phyloP scores from a whole-genome alignment of 257 asterid genomes.

The Mentha longifolia region DNA sequence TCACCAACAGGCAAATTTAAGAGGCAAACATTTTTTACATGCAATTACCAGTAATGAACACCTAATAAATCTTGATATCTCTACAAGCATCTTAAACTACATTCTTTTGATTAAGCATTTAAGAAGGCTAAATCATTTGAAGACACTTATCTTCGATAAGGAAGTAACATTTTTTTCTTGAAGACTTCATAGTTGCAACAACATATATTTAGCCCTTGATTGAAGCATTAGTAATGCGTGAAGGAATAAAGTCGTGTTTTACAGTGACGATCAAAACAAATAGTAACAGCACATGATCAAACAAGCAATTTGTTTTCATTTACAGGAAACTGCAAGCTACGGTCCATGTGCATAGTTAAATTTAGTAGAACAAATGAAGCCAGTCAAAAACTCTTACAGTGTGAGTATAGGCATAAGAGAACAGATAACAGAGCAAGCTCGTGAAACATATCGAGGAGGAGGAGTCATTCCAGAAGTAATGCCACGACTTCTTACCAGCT shows the following conservation, averaged over 20 bases:
- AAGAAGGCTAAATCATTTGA: not conserved
- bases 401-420: conserved; percentile 84
- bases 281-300: conserved; percentile 14
- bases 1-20: conserved; percentile 4
- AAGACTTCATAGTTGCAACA: not conserved
- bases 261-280: conserved; percentile 1
- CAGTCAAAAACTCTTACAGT: conserved; percentile 66
- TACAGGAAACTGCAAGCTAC: conserved; percentile 25
- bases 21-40: conserved; percentile 1
- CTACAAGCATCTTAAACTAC: not conserved
- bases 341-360: conserved; percentile 28
- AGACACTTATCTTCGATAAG: not conserved
- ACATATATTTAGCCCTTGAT: conserved; percentile 7
- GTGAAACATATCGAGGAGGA: conserved; percentile 90
- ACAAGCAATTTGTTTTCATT: conserved; percentile 8
- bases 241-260: not conserved
- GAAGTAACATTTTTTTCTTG: conserved; percentile 2
- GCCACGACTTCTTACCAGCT: conserved; percentile 93
- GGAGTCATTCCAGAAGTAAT: conserved; percentile 97
- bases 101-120: not conserved
- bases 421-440: conserved; percentile 85
- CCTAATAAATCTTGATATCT: conserved; percentile 12
- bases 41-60: not conserved
- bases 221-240: not conserved
- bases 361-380: conserved; percentile 23